phyloP scores from a whole-genome alignment of 2,329 filamentous ascomycete genomes.

The Colletotrichum lentis region DNA sequence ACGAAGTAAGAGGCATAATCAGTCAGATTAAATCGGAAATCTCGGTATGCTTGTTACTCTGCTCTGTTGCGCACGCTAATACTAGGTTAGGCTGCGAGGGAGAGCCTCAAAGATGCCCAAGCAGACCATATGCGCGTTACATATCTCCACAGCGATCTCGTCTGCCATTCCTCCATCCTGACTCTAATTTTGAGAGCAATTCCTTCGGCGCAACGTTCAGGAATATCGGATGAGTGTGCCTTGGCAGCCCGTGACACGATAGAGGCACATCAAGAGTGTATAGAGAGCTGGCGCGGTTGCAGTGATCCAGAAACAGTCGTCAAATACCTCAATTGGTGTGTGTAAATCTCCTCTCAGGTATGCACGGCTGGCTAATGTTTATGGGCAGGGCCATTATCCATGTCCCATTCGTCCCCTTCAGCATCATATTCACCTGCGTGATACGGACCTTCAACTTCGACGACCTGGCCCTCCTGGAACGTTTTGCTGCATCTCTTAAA shows the following conservation, averaged over 20 bases:
- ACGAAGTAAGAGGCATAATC: background rate
- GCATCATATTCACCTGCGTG: constrained; percentile 47
- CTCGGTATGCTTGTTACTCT: background rate
- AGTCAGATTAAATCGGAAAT: background rate
- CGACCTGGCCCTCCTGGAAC: constrained; percentile 43
- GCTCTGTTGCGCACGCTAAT: background rate
- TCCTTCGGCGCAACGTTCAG: constrained; percentile 15
- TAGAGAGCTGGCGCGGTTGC: constrained; percentile 41
- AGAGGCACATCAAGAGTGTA: constrained; percentile 48
- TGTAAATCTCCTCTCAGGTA: background rate
- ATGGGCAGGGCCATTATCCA: constrained; percentile 47
- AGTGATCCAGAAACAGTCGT: constrained; percentile 15
- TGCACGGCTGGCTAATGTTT: background rate
- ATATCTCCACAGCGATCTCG: constrained; percentile 47
- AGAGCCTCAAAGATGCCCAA: constrained; percentile 10
- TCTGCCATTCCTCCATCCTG: constrained; percentile 48
- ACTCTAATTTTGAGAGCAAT: constrained; percentile 47
- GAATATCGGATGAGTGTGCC: constrained; percentile 44
- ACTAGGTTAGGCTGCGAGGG: background rate
- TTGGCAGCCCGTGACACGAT: constrained; percentile 46
- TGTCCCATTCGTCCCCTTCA: constrained; percentile 50
- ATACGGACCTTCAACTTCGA: constrained; percentile 42
- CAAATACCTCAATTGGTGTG: background rate
- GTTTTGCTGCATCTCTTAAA: constrained; percentile 46
- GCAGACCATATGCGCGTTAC: constrained; percentile 43